Base-by-base conservation (phyloP, 805 yeast species). In the Candida tibetensis region DNA sequence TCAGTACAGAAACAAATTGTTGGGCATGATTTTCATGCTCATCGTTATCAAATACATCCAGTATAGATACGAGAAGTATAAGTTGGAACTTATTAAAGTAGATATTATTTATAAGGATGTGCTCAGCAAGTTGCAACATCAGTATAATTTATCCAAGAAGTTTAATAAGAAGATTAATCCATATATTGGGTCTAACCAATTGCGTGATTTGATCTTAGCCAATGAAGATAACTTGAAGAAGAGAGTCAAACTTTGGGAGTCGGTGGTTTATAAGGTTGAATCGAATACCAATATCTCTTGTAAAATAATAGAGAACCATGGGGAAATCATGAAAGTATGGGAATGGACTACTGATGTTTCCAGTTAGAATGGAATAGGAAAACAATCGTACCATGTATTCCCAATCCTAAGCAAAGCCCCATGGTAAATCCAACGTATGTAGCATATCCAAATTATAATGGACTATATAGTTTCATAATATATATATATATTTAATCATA, bases 321-420 rank as follows among this genome's bases (percentile, higher is more conserved):
- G 97, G 13, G 96, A 89, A 48, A 85, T 89, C 43, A 78, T 85
- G 73, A 79, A 80, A 53, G 86, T 86, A 25, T 85, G 95, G 87
- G 88, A 87, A 54, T 89, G 96, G 96, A 72, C 81, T 26, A 78
- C 60, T 30, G 60, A 52, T 29, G 35, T 52, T 23, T 21, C 25
- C 25, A 21, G 25, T 10, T 21, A 21, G 25, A 21, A 10, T 21
- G 25, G 10, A 10, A n/a, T n/a, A n/a, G n/a, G n/a, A n/a, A n/a
- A n/a, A n/a, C n/a, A n/a, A n/a, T n/a, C n/a, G n/a, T n/a, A n/a
- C n/a, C n/a, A n/a, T n/a, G n/a, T n/a, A 10, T 21, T 21, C 25
- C 25, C 25, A 10, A 10, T 21, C 7, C 9, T 10, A 21, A 21
- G 9, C 25, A 10, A 21, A 21, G 10, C 25, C 25, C 10, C n/a